Conservation (phyloP, 495 filamentous ascomycete genomes). For the Terfezia claveryi region DNA sequence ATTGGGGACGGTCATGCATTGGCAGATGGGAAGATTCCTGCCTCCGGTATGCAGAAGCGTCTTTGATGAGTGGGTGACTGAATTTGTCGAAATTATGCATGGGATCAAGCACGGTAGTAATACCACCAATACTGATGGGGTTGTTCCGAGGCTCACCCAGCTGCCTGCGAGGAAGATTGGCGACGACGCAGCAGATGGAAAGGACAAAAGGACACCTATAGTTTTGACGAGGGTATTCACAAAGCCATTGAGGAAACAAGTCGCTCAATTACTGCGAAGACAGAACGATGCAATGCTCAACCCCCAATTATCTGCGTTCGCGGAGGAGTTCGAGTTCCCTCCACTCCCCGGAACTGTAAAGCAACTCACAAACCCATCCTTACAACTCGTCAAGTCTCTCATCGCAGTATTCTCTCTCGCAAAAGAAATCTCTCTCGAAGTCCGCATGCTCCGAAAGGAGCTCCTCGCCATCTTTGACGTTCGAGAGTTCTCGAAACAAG, state of each 20-base stretch:
- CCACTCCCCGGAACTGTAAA: slow-evolving; percentile 50
- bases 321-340: slow-evolving; percentile 73
- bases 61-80: slow-evolving; percentile 82
- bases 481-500: slow-evolving; percentile 77
- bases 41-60: slow-evolving; percentile 56
- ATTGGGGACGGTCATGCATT: slow-evolving; percentile 92
- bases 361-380: slow-evolving; percentile 44
- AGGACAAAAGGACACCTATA: slow-evolving; percentile 4
- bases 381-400: slow-evolving; percentile 75
- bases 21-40: slow-evolving; percentile 82
- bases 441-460: slow-evolving; percentile 67
- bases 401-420: slow-evolving; percentile 81
- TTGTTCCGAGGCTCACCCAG: slow-evolving; percentile 55
- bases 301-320: slow-evolving; percentile 33
- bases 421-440: slow-evolving; percentile 68
- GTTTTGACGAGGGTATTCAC: slow-evolving; percentile 58
- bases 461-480: slow-evolving; percentile 77
- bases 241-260: slow-evolving; percentile 75
- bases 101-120: slow-evolving; percentile 43
- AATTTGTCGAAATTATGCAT: slow-evolving; percentile 93
- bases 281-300: slow-evolving; percentile 81
- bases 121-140: slow-evolving; percentile 27
- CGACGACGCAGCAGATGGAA: slow-evolving; percentile 32
- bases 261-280: slow-evolving; percentile 50
- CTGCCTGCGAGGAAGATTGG: slow-evolving; percentile 28